Conservation (phyloP, 345 rosid genomes). For the Triadica sebifera region DNA sequence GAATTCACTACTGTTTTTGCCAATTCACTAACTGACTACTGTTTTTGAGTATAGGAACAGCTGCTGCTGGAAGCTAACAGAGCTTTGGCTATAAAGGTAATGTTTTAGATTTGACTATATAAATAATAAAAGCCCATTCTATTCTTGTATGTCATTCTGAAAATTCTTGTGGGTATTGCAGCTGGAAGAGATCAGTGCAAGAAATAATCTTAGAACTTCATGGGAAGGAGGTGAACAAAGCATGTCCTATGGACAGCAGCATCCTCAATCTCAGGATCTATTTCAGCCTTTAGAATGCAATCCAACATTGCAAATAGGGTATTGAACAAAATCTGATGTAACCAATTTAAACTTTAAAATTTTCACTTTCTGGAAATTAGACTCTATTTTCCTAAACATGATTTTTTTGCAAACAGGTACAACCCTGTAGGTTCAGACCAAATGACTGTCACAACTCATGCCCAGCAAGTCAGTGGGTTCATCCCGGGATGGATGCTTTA, state of each 20-base stretch:
- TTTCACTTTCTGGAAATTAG: background rate
- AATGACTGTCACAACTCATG: constrained; percentile 49
- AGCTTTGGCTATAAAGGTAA: constrained; percentile 25
- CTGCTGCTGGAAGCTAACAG: constrained; percentile 82
- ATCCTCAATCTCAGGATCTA: constrained; percentile 65
- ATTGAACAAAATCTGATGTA: background rate
- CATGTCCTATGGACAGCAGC: constrained; percentile 59
- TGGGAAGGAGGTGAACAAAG: constrained; percentile 83
- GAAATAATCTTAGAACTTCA: constrained; percentile 48
- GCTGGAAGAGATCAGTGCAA: constrained; percentile 73
- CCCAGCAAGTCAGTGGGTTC: constrained; percentile 72
- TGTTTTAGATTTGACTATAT: background rate
- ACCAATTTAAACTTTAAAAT: background rate
- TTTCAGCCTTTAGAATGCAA: constrained; percentile 85
- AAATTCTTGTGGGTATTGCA: constrained; percentile 10
- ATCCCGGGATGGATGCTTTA: constrained; percentile 99
- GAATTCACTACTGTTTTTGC: background rate
- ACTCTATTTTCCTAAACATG: too few relatives aligned
- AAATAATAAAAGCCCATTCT: too few relatives aligned
- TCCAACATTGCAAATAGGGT: constrained; percentile 98
- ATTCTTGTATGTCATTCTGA: too few relatives aligned
- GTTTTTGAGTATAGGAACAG: constrained; percentile 55
- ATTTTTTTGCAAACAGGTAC: constrained; percentile 42
- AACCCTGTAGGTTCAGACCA: constrained; percentile 68
- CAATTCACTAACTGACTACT: background rate